A percentile compares a stretch with the other conserved stretches of the same genome.
Evolutionary conservation across 176 grass and related monocot genomes (phyloP).

Genomic region (Avena sativa): DNA sequence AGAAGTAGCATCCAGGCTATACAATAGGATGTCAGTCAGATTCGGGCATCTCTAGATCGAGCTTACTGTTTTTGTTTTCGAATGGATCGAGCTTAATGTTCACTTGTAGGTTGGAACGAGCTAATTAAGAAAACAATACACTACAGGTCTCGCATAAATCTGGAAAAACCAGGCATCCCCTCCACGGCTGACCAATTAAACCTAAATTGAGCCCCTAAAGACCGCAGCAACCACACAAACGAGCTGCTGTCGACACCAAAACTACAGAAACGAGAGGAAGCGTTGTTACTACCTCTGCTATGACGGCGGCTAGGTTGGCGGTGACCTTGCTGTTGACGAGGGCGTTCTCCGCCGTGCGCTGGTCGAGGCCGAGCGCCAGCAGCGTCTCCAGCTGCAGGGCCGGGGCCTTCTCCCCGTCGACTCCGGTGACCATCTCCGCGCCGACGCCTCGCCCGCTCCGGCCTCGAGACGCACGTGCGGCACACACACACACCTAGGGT

Average conservation of each 20-base stretch:
- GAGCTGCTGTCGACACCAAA: neutral
- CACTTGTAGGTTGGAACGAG: neutral
- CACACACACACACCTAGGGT: too few relatives aligned
- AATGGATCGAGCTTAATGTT: neutral
- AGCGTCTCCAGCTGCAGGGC: conserved; percentile 55
- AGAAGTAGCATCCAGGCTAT: too few relatives aligned
- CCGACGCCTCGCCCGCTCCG: neutral
- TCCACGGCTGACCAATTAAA: neutral
- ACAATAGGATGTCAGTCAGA: neutral
- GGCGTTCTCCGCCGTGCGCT: conserved; percentile 81
- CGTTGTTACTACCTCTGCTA: conserved; percentile 65
- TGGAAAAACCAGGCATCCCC: neutral
- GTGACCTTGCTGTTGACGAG: conserved; percentile 87
- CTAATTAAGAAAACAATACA: neutral
- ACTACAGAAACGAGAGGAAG: too few relatives aligned
- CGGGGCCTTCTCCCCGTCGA: conserved; percentile 36
- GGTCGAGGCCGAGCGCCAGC: conserved; percentile 82
- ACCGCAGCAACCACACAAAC: neutral
- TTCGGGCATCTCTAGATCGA: neutral
- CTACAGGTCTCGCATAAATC: neutral
- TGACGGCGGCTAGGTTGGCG: conserved; percentile 74
- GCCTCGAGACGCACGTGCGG: neutral
- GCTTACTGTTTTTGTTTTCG: too few relatives aligned
- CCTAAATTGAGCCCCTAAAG: neutral
- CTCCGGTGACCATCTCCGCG: conserved; percentile 26